phyloP scores from a whole-genome alignment of 2,329 filamentous ascomycete genomes.

The Aureobasidium sp. region DNA sequence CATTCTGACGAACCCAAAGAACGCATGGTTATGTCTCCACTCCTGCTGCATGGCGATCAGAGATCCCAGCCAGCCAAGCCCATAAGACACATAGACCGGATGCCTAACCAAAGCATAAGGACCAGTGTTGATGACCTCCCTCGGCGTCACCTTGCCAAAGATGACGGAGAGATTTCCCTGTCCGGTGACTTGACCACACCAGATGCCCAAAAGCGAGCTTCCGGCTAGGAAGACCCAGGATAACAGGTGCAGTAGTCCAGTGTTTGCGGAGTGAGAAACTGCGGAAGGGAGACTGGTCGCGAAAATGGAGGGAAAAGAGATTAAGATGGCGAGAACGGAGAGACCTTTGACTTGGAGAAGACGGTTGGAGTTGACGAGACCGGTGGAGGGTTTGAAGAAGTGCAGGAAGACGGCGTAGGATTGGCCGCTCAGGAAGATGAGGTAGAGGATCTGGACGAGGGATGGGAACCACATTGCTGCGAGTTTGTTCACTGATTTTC shows the following conservation, averaged over 20 bases:
- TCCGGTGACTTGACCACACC: neutral
- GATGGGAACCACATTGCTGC: slow-evolving; percentile 5
- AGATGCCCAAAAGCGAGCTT: neutral
- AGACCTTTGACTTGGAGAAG: slow-evolving; percentile 4
- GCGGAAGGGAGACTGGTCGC: slow-evolving; percentile 1
- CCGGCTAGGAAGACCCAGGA: neutral
- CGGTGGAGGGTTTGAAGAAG: slow-evolving; percentile 8
- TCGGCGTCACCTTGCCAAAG: slow-evolving; percentile 10
- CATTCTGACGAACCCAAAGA: neutral
- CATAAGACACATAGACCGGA: slow-evolving; percentile 4
- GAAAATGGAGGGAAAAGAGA: slow-evolving; percentile 10
- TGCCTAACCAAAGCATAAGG: slow-evolving; percentile 13
- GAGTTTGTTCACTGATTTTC: neutral
- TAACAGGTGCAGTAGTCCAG: neutral
- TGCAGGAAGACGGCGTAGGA: slow-evolving; percentile 10
- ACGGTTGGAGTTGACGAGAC: neutral
- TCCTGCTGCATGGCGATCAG: slow-evolving; percentile 1
- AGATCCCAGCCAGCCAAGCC: slow-evolving; percentile 2
- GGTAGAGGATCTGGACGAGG: slow-evolving; percentile 12
- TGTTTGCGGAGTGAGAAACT: neutral
- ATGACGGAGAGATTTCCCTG: slow-evolving; percentile 3
- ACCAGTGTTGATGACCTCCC: slow-evolving; percentile 1
- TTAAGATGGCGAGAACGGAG: neutral
- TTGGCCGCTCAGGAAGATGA: slow-evolving; percentile 4
- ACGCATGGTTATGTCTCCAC: neutral